These are phyloP conservation scores for Flaveria robusta DNA, from an alignment of 129 eudicot genomes.

Conservation along the genomic window DNA sequence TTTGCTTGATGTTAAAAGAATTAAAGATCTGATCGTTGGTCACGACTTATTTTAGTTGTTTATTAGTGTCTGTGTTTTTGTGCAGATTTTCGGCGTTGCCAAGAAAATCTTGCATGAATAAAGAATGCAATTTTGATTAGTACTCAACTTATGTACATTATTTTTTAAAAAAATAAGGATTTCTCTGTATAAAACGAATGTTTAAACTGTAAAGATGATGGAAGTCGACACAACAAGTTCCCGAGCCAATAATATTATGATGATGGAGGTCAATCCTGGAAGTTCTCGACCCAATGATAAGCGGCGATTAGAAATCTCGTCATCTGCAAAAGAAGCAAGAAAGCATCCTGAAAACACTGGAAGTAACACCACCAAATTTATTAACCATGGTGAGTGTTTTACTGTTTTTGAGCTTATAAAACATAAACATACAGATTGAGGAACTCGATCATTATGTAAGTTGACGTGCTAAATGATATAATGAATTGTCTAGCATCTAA, in stretches of 20 bases:
- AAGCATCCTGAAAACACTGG: slow-evolving; percentile 53
- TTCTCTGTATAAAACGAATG: slow-evolving; percentile 8
- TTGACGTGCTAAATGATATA: neutral
- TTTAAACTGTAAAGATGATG: slow-evolving; percentile 33
- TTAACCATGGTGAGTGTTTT: slow-evolving; percentile 57
- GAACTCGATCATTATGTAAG: slow-evolving; percentile 11
- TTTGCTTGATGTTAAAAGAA: neutral
- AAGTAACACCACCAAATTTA: slow-evolving; percentile 40
- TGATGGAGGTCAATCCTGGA: slow-evolving; percentile 58
- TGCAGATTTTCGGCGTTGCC: slow-evolving; percentile 24
- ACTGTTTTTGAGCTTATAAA: neutral
- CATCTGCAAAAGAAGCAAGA: slow-evolving; percentile 41
- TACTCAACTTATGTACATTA: neutral
- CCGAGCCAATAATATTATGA: slow-evolving; percentile 34
- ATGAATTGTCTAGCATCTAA: too few relatives aligned
- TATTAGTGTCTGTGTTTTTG: neutral
- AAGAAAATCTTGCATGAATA: neutral
- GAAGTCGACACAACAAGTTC: slow-evolving; percentile 34
- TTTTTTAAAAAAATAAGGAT: neutral
- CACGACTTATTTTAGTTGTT: neutral
- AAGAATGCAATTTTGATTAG: slow-evolving; percentile 14
- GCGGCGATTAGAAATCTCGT: slow-evolving; percentile 40
- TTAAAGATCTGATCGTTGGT: neutral
- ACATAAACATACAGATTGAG: neutral
- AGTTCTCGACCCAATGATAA: slow-evolving; percentile 47